Evolutionary conservation across 1,284 basidiomycete species (phyloP).

Genomic region (Apiotrichum siamense): DNA sequence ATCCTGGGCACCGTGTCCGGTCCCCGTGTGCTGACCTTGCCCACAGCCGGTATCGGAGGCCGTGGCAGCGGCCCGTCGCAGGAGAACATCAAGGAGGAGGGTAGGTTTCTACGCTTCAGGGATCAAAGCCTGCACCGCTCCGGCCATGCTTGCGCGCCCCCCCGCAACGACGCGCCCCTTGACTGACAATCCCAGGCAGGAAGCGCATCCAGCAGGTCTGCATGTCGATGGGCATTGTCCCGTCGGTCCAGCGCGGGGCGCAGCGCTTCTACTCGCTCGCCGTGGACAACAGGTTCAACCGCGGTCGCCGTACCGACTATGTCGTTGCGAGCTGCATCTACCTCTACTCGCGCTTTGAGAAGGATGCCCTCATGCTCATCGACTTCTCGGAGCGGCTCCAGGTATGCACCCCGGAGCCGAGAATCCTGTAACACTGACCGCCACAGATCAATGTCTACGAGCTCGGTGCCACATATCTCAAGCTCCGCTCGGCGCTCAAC

Average conservation of each 20-base stretch:
- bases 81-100: slow-evolving; percentile 37
- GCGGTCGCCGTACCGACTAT: slow-evolving; percentile 84
- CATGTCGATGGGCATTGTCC: slow-evolving; percentile 67
- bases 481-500: slow-evolving; percentile 82
- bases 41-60: slow-evolving; percentile 29
- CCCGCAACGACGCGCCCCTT: neutral
- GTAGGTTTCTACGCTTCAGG: no score
- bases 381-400: slow-evolving; percentile 92
- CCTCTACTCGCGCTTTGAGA: slow-evolving; percentile 84
- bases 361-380: slow-evolving; percentile 89
- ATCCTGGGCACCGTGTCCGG: slow-evolving; percentile 35
- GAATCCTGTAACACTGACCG: neutral
- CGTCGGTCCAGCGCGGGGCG: slow-evolving; percentile 72
- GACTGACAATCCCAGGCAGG: slow-evolving; percentile 56
- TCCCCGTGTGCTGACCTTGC: slow-evolving; percentile 22
- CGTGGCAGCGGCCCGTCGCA: slow-evolving; percentile 23
- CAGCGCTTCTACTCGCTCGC: slow-evolving; percentile 88
- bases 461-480: slow-evolving; percentile 91
- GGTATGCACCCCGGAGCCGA: slow-evolving; percentile 49
- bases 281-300: slow-evolving; percentile 87
- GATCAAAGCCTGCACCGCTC: no score
- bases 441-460: slow-evolving; percentile 97
- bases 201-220: slow-evolving; percentile 77
- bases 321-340: slow-evolving; percentile 95
- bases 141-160: no score